Evolutionary conservation across 306 rosid species (phyloP), one percentile per base, ranked within the genome.

Genomic region (Morella rubra): DNA sequence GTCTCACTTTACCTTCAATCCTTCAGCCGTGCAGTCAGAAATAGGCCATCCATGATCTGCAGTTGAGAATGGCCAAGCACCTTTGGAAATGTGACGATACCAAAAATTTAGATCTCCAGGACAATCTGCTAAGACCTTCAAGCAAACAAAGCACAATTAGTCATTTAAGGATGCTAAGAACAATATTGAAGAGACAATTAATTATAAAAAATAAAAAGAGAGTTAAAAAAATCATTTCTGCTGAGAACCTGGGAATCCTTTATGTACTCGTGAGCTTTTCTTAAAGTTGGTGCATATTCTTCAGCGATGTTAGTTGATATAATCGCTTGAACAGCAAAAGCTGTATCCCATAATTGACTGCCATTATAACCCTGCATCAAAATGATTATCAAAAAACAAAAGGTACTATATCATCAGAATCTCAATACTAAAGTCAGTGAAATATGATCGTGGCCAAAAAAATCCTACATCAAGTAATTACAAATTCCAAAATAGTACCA

Each of bases 31-130:
- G 87, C 96, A 89, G 82, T 93, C 98, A 65, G 98, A 93, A 79
- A 93, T 87, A 46, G 97, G 97, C 98, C 98, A 93, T 82, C 98
- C 98, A 78, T 93, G 97, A 84, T 93, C 97, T 71, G 76, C 85
- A 14, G 92, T 90, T 16, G 97, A 91, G 81, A 91, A 91, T 52
- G 97, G 92, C 98, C 97, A 93, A 78, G 96, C 91, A 18, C 98
- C 97, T 80, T 95, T 92, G 59, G 97, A 92, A 83, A 92, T 92
- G 82, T 92, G 97, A 65, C 91, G 90, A 79, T 92, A 92, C 95
- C 96, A 92, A 46, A 66, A 76, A 76, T 72, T 80, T 47, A 92
- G 96, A 78, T 92, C 82, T n/a, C 93, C 93, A 0, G 90, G 86
- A 82, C 90, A 88, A 81, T 92, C 89, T 82, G 90, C 97, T 75